phyloP scores from a whole-genome alignment of 352 stramenopile genomes.

The Poterioochromonas sp. region DNA sequence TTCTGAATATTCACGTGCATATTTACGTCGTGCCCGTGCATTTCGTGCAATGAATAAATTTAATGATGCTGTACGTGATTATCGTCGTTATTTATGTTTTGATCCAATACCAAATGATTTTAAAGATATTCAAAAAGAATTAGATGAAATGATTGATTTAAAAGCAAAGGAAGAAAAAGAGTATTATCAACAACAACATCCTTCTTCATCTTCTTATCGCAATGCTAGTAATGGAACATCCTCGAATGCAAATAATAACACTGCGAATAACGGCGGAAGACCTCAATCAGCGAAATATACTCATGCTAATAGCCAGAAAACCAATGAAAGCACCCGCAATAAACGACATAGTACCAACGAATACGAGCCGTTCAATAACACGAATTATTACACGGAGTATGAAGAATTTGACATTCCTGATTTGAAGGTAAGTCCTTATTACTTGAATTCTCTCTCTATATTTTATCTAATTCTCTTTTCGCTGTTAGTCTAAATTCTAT shows the following conservation, averaged over 20 bases:
- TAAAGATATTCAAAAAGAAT: background rate
- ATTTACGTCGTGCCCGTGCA: slow-evolving; percentile 23
- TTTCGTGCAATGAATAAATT: slow-evolving; percentile 1
- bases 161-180: background rate
- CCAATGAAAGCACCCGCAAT: too few relatives aligned
- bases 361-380: too few relatives aligned
- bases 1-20: background rate
- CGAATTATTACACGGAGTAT: too few relatives aligned
- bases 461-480: too few relatives aligned
- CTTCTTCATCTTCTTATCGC: background rate
- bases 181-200: background rate
- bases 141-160: background rate
- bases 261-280: background rate
- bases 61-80: slow-evolving; percentile 2
- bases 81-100: background rate
- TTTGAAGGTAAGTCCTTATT: too few relatives aligned
- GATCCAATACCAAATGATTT: slow-evolving; percentile 8
- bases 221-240: background rate
- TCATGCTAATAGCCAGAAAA: background rate
- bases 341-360: too few relatives aligned
- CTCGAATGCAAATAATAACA: background rate
- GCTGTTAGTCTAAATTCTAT: too few relatives aligned
- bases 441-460: too few relatives aligned
- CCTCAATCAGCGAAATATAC: background rate
- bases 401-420: too few relatives aligned